Conservation (phyloP, 2,329 filamentous ascomycete species). For the Aspergillus amoenus region DNA sequence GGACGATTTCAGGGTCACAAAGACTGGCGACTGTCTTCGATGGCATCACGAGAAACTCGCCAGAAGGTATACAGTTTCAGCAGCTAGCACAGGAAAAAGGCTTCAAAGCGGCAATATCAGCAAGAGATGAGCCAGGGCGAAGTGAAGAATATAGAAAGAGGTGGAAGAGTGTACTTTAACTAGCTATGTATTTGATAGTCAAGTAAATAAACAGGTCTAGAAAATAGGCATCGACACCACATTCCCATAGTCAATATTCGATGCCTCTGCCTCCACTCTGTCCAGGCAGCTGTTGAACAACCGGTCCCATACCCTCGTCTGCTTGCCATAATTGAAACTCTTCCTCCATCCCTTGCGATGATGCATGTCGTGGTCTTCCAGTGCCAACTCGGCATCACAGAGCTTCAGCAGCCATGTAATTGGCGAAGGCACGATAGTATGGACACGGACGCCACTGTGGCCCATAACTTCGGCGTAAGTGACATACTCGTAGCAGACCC, state of each 20-base stretch:
- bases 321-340: conserved; percentile 2
- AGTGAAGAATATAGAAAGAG: neutral
- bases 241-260: conserved; percentile 1
- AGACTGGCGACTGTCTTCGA: conserved; percentile 8
- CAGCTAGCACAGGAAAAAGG: neutral
- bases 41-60: conserved; percentile 10
- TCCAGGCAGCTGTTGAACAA: neutral
- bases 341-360: conserved; percentile 5
- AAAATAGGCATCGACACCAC: neutral
- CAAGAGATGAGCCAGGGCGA: conserved; percentile 2
- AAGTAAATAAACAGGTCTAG: neutral
- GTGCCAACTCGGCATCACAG: neutral
- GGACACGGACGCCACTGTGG: conserved; percentile 1
- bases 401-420: conserved; percentile 1
- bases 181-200: too few relatives aligned
- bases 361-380: conserved; percentile 5
- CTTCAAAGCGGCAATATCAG: conserved; percentile 3
- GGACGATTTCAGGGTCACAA: neutral
- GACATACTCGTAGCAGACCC: conserved; percentile 4
- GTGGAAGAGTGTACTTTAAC: conserved; percentile 12
- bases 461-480: conserved; percentile 1
- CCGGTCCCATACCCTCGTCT: conserved; percentile 4
- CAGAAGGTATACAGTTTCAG: conserved; percentile 7
- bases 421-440: neutral
- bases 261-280: neutral